Percentiles rank a stretch among this genome's conserved stretches.
Conservation (phyloP, 2,329 filamentous ascomycete species). For the Fusarium pseudograminearum region DNA sequence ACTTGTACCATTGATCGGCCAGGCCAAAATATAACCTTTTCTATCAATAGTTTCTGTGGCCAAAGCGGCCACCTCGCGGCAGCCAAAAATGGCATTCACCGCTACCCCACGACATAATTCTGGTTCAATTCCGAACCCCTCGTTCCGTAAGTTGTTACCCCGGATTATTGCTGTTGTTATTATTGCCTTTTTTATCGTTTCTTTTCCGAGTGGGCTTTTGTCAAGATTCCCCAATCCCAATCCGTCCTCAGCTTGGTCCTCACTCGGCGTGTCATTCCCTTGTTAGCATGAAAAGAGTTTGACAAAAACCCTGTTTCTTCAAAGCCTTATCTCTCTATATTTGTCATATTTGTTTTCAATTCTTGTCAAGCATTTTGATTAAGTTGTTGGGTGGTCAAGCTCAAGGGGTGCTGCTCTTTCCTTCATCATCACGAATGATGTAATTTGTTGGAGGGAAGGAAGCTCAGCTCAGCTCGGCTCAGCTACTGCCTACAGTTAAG, state of each 20-base stretch:
- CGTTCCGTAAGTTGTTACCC: constrained; percentile 62
- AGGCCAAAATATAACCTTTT: neutral
- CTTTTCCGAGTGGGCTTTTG: constrained; percentile 9
- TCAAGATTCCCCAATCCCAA: constrained; percentile 6
- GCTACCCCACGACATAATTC: constrained; percentile 33
- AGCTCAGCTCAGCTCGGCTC: constrained; percentile 28
- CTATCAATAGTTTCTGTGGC: constrained; percentile 31
- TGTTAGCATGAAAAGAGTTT: constrained; percentile 2
- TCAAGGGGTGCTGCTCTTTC: constrained; percentile 2
- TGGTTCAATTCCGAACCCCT: constrained; percentile 59
- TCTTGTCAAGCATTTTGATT: constrained; percentile 2
- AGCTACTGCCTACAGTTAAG: constrained; percentile 9
- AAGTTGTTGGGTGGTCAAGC: neutral
- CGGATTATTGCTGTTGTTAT: constrained; percentile 12
- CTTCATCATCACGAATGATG: constrained; percentile 36
- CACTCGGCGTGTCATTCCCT: constrained; percentile 20
- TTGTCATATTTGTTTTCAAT: constrained; percentile 2
- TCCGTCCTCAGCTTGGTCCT: neutral
- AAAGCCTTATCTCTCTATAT: neutral
- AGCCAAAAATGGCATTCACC: constrained; percentile 31
- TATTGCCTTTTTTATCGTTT: constrained; percentile 1
- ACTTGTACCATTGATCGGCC: constrained; percentile 23
- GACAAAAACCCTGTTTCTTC: constrained; percentile 10
- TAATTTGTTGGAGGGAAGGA: constrained; percentile 28
- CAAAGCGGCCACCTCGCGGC: constrained; percentile 37